These are phyloP conservation scores for Didymella glomerata DNA, from an alignment of 2,329 filamentous ascomycete genomes.

Conservation along the genomic window DNA sequence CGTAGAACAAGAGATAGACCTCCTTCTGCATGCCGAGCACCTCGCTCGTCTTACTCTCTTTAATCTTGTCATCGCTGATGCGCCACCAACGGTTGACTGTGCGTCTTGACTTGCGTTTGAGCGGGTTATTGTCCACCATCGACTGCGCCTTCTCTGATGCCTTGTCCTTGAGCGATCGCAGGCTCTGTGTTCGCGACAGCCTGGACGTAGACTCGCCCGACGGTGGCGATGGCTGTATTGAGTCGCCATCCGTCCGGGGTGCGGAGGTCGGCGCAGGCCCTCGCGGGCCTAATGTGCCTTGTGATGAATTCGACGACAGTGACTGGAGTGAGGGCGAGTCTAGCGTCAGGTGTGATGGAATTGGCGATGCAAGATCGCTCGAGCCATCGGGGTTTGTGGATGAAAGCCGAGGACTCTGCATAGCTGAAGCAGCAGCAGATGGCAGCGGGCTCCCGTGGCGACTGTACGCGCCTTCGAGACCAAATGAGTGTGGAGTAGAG, in stretches of 20 bases:
- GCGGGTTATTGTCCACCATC: constrained; percentile 55
- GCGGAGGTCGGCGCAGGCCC: constrained; percentile 44
- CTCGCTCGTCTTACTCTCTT: constrained; percentile 90
- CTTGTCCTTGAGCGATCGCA: constrained; percentile 47
- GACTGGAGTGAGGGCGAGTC: constrained; percentile 46
- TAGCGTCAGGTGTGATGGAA: constrained; percentile 34
- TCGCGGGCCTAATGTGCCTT: constrained; percentile 27
- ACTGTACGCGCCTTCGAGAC: constrained; percentile 77
- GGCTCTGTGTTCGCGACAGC: constrained; percentile 36
- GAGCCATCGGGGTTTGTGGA: constrained; percentile 38
- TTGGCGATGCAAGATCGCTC: constrained; percentile 39
- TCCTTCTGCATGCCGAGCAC: constrained; percentile 94
- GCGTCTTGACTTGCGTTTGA: constrained; percentile 66
- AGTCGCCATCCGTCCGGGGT: constrained; percentile 40
- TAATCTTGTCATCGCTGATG: constrained; percentile 96
- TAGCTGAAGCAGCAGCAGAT: constrained; percentile 52
- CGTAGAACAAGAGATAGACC: constrained; percentile 96
- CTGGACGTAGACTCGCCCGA: constrained; percentile 29
- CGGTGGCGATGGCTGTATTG: constrained; percentile 27
- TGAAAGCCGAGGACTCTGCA: constrained; percentile 58
- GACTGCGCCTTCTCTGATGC: constrained; percentile 41
- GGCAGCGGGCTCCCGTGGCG: constrained; percentile 60
- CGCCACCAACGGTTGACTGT: constrained; percentile 89
- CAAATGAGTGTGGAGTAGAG: constrained; percentile 82
- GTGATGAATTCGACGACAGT: constrained; percentile 47